Percentiles rank a stretch among this genome's conserved stretches.
Evolutionary conservation across 2,329 filamentous ascomycete genomes (phyloP).

Genomic region (Neofusicoccum laricinum): DNA sequence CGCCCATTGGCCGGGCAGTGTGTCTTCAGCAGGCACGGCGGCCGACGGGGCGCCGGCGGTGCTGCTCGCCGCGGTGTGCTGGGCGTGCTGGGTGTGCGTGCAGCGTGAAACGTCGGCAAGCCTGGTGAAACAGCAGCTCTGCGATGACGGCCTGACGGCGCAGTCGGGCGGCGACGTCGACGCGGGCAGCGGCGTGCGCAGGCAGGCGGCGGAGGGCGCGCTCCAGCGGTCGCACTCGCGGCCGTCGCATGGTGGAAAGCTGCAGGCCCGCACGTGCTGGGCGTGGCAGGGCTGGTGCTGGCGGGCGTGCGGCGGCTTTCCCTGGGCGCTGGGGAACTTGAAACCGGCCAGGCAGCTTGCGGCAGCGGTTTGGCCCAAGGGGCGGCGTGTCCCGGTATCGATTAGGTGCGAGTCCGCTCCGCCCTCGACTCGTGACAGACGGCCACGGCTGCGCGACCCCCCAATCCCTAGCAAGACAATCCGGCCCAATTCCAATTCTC

Average conservation of each 20-base stretch:
- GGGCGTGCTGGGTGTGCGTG: background rate
- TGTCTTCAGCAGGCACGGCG: background rate
- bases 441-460: background rate
- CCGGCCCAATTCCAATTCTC: constrained; percentile 15
- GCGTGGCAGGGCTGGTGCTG: background rate
- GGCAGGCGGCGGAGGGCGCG: background rate
- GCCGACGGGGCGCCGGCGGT: background rate
- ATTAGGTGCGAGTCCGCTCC: background rate
- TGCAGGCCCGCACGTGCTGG: constrained; percentile 5
- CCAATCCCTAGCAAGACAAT: constrained; percentile 3
- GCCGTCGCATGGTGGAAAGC: background rate
- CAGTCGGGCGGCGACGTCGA: background rate
- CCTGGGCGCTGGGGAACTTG: background rate
- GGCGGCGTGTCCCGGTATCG: constrained; percentile 10
- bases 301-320: background rate
- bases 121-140: constrained; percentile 14
- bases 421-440: background rate
- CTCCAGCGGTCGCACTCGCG: background rate
- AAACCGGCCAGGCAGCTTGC: constrained; percentile 4
- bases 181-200: background rate
- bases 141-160: background rate
- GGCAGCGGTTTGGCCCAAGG: constrained; percentile 4
- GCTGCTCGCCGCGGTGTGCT: too few relatives aligned
- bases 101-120: constrained; percentile 16
- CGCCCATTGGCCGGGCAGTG: constrained; percentile 1